Conservation (phyloP, 164 flowering plant species). For the Vitis rotundifolia region DNA sequence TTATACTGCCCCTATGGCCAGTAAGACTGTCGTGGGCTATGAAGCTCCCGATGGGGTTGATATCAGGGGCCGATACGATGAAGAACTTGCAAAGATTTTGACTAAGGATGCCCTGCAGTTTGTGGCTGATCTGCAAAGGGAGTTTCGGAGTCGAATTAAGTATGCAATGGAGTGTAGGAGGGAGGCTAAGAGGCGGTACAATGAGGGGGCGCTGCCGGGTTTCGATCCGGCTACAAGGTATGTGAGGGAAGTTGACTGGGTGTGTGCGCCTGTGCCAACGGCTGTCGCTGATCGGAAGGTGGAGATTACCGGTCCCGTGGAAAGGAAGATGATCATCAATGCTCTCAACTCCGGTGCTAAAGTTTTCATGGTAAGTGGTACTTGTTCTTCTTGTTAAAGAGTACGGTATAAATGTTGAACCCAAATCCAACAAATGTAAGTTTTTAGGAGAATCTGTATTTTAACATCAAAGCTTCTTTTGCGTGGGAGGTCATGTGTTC, state of each 20-base stretch:
- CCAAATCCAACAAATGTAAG: too few relatives aligned
- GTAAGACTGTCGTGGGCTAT: slow-evolving; percentile 26
- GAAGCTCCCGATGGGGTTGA: slow-evolving; percentile 87
- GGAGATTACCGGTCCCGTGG: slow-evolving; percentile 93
- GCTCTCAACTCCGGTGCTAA: slow-evolving; percentile 94
- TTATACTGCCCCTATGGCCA: neutral
- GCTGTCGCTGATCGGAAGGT: slow-evolving; percentile 84
- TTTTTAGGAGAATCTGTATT: too few relatives aligned
- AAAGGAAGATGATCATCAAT: slow-evolving; percentile 92
- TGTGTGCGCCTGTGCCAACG: slow-evolving; percentile 66
- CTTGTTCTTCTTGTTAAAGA: neutral
- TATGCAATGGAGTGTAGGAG: slow-evolving; percentile 78
- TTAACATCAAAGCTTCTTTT: too few relatives aligned
- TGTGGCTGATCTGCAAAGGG: slow-evolving; percentile 75
- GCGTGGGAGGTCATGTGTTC: too few relatives aligned
- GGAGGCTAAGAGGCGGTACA: slow-evolving; percentile 64
- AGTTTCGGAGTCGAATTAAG: slow-evolving; percentile 55
- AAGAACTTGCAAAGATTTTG: slow-evolving; percentile 62
- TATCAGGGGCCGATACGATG: slow-evolving; percentile 62
- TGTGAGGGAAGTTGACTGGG: slow-evolving; percentile 76
- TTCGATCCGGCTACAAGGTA: slow-evolving; percentile 77
- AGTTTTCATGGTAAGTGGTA: slow-evolving; percentile 73
- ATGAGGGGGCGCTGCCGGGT: slow-evolving; percentile 66
- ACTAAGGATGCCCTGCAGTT: slow-evolving; percentile 73
- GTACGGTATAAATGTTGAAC: too few relatives aligned